Base-by-base conservation (phyloP, 2,329 filamentous ascomycete genomes). In the Stagonosporopsis tanaceti region DNA sequence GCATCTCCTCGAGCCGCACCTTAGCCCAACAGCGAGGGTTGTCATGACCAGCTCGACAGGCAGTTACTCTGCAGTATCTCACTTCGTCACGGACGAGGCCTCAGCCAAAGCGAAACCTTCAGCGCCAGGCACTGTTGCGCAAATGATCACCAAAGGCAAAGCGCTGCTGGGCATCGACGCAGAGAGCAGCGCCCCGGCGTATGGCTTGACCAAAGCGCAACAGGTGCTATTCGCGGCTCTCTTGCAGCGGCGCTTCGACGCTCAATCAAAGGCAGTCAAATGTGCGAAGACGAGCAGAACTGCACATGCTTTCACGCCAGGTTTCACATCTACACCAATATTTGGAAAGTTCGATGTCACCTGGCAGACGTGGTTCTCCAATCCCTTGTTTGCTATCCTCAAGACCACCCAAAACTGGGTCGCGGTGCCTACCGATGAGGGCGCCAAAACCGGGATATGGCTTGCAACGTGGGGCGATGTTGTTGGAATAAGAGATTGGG, bases 31-130 rank as follows among this genome's bases (percentile, higher is more conserved):
- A 7, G 61, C 61, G 2, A 42, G 57, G 25, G 51, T 65, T 1
- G 63, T 65, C 2, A 42, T 64, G 4, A 66, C 62, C 5, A 64
- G 62, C 35, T 64, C 60, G 8, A 50, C 54, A 6, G 61, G 50
- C 1, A 58, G 53, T 24, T 61, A 61, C 27, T 58, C 25, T n/a
- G 53, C 41, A 27, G 17, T 47, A 27, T 22, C 41, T 9, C 35
- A 47, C 9, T 35, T 47, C 20, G 25, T 51, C 12, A 11, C 28
- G 9, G 20, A n/a, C 2, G 24, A 24, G 3, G 6, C 41, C n/a
- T 25, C 28, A 14, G 40, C 22, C 20, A 34, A 25, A 11, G 4
- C 14, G 20, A 27, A 17, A 24, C 11, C 25, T 1, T 15, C 41
- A 6, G 14, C 14, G 11, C 41, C 27, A 11, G 35, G 35, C 17